These are phyloP conservation scores for Capsella rubella DNA, from an alignment of 441 rosid genomes.

Conservation along the genomic window DNA sequence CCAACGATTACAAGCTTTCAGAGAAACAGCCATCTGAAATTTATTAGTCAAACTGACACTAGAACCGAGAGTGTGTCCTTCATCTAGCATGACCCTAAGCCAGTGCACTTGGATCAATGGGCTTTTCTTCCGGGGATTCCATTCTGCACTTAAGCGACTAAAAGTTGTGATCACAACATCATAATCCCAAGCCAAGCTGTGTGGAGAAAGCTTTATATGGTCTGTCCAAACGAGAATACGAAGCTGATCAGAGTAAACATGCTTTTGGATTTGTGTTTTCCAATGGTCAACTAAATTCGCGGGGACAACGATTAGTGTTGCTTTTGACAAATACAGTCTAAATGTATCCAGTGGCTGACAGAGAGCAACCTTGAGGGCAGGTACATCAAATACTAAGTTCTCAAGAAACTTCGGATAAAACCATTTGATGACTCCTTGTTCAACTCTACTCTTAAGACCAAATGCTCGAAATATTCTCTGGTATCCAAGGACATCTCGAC, in stretches of 20 bases:
- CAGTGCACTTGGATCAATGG: conserved; percentile 95
- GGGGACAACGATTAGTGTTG: conserved; percentile 90
- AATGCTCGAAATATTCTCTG: conserved; percentile 80
- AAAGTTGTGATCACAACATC: conserved; percentile 95
- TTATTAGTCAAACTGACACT: conserved; percentile 92
- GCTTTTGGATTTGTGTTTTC: conserved; percentile 86
- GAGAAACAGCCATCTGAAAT: conserved; percentile 93
- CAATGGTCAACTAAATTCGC: conserved; percentile 90
- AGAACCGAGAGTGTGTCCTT: conserved; percentile 98
- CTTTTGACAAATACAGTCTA: conserved; percentile 88
- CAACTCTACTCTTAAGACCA: conserved; percentile 75
- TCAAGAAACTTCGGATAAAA: conserved; percentile 73
- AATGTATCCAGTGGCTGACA: conserved; percentile 76
- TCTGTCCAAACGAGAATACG: conserved; percentile 80
- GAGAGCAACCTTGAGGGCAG: conserved; percentile 82
- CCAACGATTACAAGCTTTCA: conserved; percentile 87
- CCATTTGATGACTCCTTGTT: conserved; percentile 77
- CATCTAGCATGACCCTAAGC: conserved; percentile 92
- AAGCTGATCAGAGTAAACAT: conserved; percentile 80
- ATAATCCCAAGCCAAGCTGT: conserved; percentile 95
- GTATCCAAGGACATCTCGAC: conserved; percentile 52
- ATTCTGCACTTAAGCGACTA: conserved; percentile 94
- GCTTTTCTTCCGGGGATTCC: conserved; percentile 82
- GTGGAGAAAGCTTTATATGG: conserved; percentile 69
- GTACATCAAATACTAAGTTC: conserved; percentile 86